phyloP scores from a whole-genome alignment of 148 eudicot species.

The Chenopodium formosanum region DNA sequence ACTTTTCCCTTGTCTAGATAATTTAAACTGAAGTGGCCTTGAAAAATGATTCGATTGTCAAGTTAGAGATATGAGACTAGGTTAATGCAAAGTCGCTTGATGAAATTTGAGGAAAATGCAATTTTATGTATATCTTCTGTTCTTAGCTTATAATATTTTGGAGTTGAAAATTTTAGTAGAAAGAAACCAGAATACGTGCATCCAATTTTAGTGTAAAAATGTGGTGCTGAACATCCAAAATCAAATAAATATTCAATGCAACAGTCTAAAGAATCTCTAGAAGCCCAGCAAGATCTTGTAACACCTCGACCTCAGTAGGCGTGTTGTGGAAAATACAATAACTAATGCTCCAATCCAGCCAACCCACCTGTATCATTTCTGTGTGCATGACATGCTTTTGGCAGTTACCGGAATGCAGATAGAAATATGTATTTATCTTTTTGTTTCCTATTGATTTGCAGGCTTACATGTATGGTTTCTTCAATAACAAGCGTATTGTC shows the following conservation, averaged over 20 bases:
- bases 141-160: background rate
- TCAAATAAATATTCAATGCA: background rate
- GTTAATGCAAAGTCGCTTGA: background rate
- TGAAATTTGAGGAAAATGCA: background rate
- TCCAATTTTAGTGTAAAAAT: too few relatives aligned
- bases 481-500: conserved; percentile 95
- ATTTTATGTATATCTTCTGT: background rate
- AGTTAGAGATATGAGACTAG: background rate
- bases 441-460: conserved; percentile 37
- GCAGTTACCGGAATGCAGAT: background rate
- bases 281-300: background rate
- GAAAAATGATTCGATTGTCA: background rate
- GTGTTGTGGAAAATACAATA: background rate
- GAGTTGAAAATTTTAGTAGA: background rate
- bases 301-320: background rate
- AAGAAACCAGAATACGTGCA: background rate
- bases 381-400: conserved; percentile 3
- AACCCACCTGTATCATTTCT: background rate
- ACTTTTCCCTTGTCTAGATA: background rate
- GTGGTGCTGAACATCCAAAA: background rate
- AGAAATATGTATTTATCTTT: background rate
- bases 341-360: background rate
- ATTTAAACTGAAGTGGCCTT: background rate
- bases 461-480: conserved; percentile 99
- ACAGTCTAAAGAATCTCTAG: background rate